phyloP scores from a whole-genome alignment of 805 yeast species.

The Grigorovia humatica region DNA sequence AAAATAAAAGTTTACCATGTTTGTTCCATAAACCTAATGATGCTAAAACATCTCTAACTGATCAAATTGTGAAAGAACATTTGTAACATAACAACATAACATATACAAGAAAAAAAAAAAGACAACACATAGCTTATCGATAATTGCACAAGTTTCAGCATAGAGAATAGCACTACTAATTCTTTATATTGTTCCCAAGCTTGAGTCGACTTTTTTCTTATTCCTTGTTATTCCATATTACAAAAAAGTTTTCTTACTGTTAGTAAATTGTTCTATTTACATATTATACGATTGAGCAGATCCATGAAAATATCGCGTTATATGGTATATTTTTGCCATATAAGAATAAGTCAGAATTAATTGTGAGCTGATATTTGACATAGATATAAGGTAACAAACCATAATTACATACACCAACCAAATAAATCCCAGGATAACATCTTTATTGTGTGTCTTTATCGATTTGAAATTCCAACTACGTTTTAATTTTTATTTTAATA shows the following conservation, averaged over 20 bases:
- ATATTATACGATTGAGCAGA: too few species aligned
- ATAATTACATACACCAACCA: conserved; percentile 28
- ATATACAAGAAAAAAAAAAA: background rate
- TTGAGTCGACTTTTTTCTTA: background rate
- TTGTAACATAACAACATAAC: background rate
- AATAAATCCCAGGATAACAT: conserved; percentile 26
- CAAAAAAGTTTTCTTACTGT: background rate
- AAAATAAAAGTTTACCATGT: conserved; percentile 90
- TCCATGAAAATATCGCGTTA: too few species aligned
- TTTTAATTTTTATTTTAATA: background rate
- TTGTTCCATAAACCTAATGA: conserved; percentile 82
- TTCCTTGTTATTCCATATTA: background rate
- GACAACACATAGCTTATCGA: background rate
- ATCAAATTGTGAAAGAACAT: background rate
- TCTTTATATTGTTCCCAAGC: too few species aligned
- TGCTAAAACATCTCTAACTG: conserved; percentile 66
- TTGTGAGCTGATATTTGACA: background rate
- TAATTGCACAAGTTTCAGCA: too few species aligned
- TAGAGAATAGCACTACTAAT: too few species aligned
- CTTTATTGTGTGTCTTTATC: background rate
- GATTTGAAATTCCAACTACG: background rate
- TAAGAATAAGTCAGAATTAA: too few species aligned
- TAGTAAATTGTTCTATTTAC: background rate
- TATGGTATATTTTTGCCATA: too few species aligned
- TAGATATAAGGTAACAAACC: background rate